These are phyloP conservation scores for Zygoascus bituminiphila DNA, from an alignment of 805 yeast species.

Conservation along the genomic window DNA sequence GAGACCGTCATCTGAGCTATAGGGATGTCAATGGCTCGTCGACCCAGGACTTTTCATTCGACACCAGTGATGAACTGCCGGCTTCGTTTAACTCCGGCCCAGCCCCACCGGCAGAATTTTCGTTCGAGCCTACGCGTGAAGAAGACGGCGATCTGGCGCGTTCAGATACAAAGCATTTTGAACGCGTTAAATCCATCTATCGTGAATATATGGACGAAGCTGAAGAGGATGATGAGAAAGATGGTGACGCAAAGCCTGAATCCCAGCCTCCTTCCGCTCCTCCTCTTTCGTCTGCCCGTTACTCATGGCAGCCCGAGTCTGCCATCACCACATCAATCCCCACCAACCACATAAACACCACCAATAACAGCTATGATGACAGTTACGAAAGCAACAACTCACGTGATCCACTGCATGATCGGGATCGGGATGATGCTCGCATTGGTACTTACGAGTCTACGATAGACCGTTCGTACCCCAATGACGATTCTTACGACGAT, in stretches of 20 bases:
- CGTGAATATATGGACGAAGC: constrained; percentile 18
- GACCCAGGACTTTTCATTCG: constrained; percentile 6
- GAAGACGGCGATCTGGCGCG: constrained; percentile 10
- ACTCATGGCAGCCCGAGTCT: not conserved
- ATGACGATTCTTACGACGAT: not conserved
- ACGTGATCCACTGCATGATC: not conserved
- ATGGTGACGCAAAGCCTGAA: not conserved
- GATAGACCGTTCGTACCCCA: not conserved
- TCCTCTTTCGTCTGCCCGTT: too few relatives aligned
- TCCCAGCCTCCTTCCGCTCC: too few relatives aligned
- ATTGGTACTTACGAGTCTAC: too few relatives aligned
- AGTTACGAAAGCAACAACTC: not conserved
- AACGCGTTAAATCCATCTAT: constrained; percentile 22
- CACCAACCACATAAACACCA: too few relatives aligned
- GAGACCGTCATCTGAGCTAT: not conserved
- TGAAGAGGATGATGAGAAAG: not conserved
- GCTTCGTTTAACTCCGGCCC: not conserved
- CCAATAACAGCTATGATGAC: too few relatives aligned
- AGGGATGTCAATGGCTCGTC: not conserved
- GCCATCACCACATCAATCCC: not conserved
- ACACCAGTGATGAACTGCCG: not conserved
- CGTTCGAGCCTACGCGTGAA: not conserved
- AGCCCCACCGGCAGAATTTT: not conserved
- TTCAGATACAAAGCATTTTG: constrained; percentile 20
- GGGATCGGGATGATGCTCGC: too few relatives aligned